A percentile compares a stretch with the other conserved stretches of the same genome.
Conservation (phyloP, 371 early-diverging fungal genomes). For the Thermomucor indicae-seudaticae region DNA sequence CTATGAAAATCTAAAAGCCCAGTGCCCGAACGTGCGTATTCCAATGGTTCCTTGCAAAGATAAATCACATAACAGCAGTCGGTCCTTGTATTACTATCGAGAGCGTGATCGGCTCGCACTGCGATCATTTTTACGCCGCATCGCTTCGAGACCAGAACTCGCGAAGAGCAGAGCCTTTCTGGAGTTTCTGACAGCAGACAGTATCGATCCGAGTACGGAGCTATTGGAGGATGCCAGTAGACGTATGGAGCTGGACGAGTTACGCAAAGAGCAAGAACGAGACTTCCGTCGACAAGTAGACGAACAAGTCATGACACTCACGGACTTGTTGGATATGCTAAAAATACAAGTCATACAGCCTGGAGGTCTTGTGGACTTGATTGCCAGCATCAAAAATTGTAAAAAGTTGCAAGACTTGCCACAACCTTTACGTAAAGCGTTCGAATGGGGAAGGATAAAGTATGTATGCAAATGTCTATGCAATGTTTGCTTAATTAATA, state of each 20-base stretch:
- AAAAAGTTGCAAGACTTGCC: constrained; percentile 46
- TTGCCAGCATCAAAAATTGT: constrained; percentile 37
- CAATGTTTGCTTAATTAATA: background rate
- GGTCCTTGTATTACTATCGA: constrained; percentile 20
- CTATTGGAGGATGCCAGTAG: constrained; percentile 41
- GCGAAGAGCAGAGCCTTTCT: constrained; percentile 27
- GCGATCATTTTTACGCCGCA: constrained; percentile 41
- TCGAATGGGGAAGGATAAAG: constrained; percentile 64
- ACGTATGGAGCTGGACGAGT: constrained; percentile 35
- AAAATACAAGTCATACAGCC: constrained; percentile 52
- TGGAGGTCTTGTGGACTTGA: constrained; percentile 41
- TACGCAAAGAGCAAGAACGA: constrained; percentile 41
- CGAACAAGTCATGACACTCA: constrained; percentile 48
- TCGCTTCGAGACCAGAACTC: constrained; percentile 36
- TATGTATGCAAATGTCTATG: constrained; percentile 6
- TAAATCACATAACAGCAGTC: constrained; percentile 3
- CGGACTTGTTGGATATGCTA: constrained; percentile 44
- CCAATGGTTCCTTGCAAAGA: constrained; percentile 23
- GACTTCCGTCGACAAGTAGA: constrained; percentile 47
- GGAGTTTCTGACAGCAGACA: constrained; percentile 46
- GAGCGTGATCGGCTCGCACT: constrained; percentile 57
- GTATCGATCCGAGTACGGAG: constrained; percentile 31
- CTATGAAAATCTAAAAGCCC: constrained; percentile 22
- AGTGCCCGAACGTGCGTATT: constrained; percentile 25
- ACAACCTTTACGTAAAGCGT: constrained; percentile 39